These are phyloP conservation scores for Penicillium sp. DNA, from an alignment of 2,329 filamentous ascomycete genomes.

Conservation along the genomic window DNA sequence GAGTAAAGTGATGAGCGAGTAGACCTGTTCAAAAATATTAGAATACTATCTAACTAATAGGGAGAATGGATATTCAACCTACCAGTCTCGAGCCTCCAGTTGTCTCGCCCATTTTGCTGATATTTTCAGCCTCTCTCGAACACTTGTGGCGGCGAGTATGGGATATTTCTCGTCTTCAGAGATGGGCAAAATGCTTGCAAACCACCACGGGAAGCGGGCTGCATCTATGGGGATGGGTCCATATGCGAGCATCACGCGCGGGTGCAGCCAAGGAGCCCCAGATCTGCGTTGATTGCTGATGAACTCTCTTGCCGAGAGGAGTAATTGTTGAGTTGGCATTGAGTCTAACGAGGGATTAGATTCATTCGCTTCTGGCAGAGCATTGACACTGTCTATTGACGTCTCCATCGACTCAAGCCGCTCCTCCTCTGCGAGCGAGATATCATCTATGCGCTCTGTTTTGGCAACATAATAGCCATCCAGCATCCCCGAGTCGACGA, in stretches of 20 bases:
- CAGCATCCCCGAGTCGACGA: slow-evolving; percentile 60
- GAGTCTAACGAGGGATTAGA: slow-evolving; percentile 36
- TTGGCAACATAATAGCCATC: slow-evolving; percentile 80
- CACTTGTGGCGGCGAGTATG: slow-evolving; percentile 70
- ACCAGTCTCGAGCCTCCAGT: slow-evolving; percentile 71
- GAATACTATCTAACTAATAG: slow-evolving; percentile 8
- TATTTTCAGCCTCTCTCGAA: slow-evolving; percentile 78
- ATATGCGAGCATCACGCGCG: slow-evolving; percentile 70
- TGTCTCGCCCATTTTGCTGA: slow-evolving; percentile 75
- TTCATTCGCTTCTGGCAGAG: slow-evolving; percentile 22
- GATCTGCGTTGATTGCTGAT: slow-evolving; percentile 66
- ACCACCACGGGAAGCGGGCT: slow-evolving; percentile 83
- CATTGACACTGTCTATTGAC: slow-evolving; percentile 19
- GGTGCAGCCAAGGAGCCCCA: slow-evolving; percentile 72
- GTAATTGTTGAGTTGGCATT: slow-evolving; percentile 69
- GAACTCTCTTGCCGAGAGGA: slow-evolving; percentile 66
- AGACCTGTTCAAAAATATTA: slow-evolving; percentile 26
- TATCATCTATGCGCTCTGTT: slow-evolving; percentile 75
- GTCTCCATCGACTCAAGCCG: slow-evolving; percentile 70
- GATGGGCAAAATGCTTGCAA: slow-evolving; percentile 77
- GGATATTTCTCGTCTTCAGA: slow-evolving; percentile 76
- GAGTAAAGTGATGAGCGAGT: slow-evolving; percentile 36
- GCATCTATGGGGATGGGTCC: slow-evolving; percentile 76
- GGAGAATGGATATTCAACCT: slow-evolving; percentile 40
- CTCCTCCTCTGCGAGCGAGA: slow-evolving; percentile 80